phyloP scores from a whole-genome alignment of 495 filamentous ascomycete genomes.

The Penicillium goetzii region DNA sequence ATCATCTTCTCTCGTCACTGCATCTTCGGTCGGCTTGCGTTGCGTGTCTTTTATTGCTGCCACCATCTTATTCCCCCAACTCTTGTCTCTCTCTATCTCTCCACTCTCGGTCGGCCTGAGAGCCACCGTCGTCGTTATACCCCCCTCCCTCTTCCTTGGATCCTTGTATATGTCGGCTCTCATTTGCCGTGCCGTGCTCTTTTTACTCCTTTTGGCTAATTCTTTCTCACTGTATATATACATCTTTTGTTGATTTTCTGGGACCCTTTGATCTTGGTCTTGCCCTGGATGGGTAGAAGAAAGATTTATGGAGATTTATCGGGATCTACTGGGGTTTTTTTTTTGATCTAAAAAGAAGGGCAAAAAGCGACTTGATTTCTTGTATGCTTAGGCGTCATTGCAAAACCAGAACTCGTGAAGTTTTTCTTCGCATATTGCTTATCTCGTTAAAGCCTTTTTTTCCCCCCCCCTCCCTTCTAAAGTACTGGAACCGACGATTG shows the following conservation, averaged over 20 bases:
- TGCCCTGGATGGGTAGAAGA: conserved; percentile 35
- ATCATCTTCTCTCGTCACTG: neutral
- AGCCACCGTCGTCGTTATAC: conserved; percentile 25
- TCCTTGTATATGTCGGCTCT: conserved; percentile 39
- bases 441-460: neutral
- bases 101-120: conserved; percentile 22
- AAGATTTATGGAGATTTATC: conserved; percentile 20
- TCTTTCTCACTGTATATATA: conserved; percentile 46
- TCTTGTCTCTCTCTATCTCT: conserved; percentile 15
- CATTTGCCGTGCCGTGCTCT: conserved; percentile 26
- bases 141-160: conserved; percentile 25
- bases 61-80: neutral
- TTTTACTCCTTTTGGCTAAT: conserved; percentile 30
- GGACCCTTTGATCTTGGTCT: conserved; percentile 18
- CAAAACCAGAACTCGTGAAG: conserved; percentile 17
- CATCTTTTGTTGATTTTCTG: conserved; percentile 21
- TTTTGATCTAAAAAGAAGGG: conserved; percentile 14
- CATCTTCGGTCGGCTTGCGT: conserved; percentile 3
- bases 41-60: neutral
- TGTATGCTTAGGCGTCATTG: conserved; percentile 20
- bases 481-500: too few relatives aligned
- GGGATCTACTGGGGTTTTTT: conserved; percentile 10
- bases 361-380: conserved; percentile 25
- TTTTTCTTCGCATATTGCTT: neutral
- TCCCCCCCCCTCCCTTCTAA: too few relatives aligned